Percentiles rank a stretch among this genome's conserved stretches.
phyloP scores from a whole-genome alignment of 257 asterid genomes.

The Solanum stenotomum region DNA sequence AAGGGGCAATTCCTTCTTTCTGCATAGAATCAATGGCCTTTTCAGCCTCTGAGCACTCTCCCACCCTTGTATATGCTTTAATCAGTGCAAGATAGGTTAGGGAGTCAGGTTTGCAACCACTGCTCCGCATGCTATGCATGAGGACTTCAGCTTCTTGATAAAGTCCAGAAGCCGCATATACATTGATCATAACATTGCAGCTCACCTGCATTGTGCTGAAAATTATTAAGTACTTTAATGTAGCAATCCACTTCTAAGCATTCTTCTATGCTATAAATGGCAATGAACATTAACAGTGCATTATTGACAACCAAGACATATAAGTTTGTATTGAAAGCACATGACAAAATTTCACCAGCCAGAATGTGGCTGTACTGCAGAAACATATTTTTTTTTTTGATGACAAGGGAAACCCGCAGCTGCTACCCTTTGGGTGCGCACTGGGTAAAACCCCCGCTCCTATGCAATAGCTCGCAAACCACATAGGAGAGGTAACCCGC shows the following conservation, averaged over 20 bases:
- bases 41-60: constrained; percentile 50
- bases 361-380: background rate
- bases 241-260: background rate
- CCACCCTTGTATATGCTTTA: constrained; percentile 44
- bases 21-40: constrained; percentile 44
- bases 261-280: background rate
- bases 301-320: background rate
- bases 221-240: background rate
- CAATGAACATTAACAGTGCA: background rate
- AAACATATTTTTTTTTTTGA: too few relatives aligned
- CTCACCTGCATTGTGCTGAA: constrained; percentile 41
- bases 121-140: constrained; percentile 37
- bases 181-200: constrained; percentile 56
- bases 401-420: too few relatives aligned
- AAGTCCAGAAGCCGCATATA: constrained; percentile 52
- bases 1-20: constrained; percentile 44
- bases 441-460: too few relatives aligned
- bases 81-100: constrained; percentile 54
- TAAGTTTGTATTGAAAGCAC: background rate
- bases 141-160: constrained; percentile 52
- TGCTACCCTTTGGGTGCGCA: too few relatives aligned
- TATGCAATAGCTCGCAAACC: too few relatives aligned
- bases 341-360: background rate
- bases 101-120: constrained; percentile 49
- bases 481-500: too few relatives aligned